Base-by-base conservation (phyloP, 108 stramenopile genomes). In the Nitzschia putrida region DNA sequence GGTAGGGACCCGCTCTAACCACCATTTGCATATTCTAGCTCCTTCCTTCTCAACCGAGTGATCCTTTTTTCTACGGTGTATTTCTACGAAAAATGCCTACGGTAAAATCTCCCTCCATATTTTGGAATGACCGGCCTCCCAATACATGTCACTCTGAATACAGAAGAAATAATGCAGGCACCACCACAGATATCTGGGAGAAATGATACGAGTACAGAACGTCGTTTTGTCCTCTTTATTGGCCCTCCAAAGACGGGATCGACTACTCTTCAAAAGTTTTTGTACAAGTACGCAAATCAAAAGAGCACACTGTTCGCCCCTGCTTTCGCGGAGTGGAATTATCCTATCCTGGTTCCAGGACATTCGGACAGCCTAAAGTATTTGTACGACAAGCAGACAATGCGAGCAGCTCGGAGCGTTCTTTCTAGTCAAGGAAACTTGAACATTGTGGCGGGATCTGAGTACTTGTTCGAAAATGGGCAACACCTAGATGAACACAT, bases 201-300 rank as follows among this genome's bases (percentile, higher is more conserved):
- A 1, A 34, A 34, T 34, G 3, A 34, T 4, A n/a, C n/a, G n/a
- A n/a, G n/a, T n/a, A 34, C 29, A 34, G 47, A 49, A 60, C 34
- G 59, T 3, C 59, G 59, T 4, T 42, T 60, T 12, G 59, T 60
- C 12, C 34, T 42, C 2, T 38, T 20, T 7, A 60, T 60, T 23
- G 59, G 59, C 9, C 5, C 59, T 38, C 59, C 59, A 0, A 60
- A 60, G 39, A 60, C 59, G 3, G 59, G 34, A 11, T 60, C 59
- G n/a, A 41, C 59, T 4, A 60, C 18, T 41, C 59, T 60, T 39
- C 38, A 60, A 41, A 18, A 39, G 1, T 60, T 60, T 60, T 37
- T 60, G 18, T 25, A 25, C 29, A 41, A 38, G 18, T 41, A 60
- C 7, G 59, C 21, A 1, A 40, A n/a, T 14, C 29, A 34, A 34